Evolutionary conservation across 805 yeast genomes (phyloP).

Genomic region (Nakazawaea ambrosiae): DNA sequence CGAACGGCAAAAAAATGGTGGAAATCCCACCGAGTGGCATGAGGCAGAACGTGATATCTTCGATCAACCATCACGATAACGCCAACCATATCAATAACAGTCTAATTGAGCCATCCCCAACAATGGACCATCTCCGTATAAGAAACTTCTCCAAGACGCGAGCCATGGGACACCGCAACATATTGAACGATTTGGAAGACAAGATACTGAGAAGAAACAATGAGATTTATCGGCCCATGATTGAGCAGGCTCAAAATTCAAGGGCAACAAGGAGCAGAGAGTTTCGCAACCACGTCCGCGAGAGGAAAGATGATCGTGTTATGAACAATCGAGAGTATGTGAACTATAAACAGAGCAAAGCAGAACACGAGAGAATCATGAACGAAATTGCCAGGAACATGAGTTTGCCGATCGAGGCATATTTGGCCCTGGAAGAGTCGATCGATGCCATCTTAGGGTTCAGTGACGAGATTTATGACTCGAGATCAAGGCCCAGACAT

Average conservation of each 20-base stretch:
- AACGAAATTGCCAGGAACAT: constrained; percentile 9
- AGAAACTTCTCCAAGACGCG: neutral
- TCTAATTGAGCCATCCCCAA: constrained; percentile 9
- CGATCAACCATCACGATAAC: neutral
- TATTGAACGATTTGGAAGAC: constrained; percentile 1
- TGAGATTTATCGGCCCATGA: constrained; percentile 3
- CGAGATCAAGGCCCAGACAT: constrained; percentile 1
- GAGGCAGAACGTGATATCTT: neutral
- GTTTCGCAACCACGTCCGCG: constrained; percentile 2
- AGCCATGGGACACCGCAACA: neutral
- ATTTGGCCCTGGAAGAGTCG: constrained; percentile 2
- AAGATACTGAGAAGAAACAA: constrained; percentile 1
- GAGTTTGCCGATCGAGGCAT: constrained; percentile 8
- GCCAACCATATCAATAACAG: neutral
- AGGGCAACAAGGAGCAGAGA: neutral
- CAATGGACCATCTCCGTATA: constrained; percentile 5
- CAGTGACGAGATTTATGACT: constrained; percentile 10
- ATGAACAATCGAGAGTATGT: constrained; percentile 7
- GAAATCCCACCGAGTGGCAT: neutral
- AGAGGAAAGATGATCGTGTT: constrained; percentile 3
- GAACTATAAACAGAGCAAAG: constrained; percentile 3
- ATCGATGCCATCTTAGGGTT: constrained; percentile 11
- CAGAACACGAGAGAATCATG: constrained; percentile 7
- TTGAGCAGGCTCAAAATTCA: neutral
- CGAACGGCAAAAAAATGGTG: constrained; percentile 1